Conservation (phyloP, 192 early-diverging fungal species). For the Backusella sp. region DNA sequence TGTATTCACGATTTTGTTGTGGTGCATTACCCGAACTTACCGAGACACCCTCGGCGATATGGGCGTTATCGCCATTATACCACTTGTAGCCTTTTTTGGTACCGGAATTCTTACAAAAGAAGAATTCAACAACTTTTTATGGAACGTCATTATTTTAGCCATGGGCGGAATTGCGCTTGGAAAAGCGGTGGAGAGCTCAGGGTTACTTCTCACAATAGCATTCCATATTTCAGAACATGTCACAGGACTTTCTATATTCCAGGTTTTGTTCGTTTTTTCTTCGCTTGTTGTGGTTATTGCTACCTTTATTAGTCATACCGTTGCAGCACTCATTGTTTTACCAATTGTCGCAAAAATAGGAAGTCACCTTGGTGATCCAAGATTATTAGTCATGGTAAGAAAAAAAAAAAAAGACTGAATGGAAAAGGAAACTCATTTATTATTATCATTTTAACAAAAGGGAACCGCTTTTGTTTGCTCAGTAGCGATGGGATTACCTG, state of each 20-base stretch:
- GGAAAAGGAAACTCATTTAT: not conserved
- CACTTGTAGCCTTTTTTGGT: slow-evolving; percentile 86
- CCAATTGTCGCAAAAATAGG: slow-evolving; percentile 92
- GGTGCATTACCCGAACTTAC: slow-evolving; percentile 82
- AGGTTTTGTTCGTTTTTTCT: slow-evolving; percentile 74
- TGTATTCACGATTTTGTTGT: slow-evolving; percentile 75
- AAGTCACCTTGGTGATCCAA: slow-evolving; percentile 65
- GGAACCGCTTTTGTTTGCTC: slow-evolving; percentile 81
- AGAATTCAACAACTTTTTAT: slow-evolving; percentile 95
- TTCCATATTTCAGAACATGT: slow-evolving; percentile 61
- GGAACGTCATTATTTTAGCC: slow-evolving; percentile 88
- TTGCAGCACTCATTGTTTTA: slow-evolving; percentile 90
- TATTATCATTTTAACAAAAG: slow-evolving; percentile 13
- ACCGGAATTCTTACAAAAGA: slow-evolving; percentile 90
- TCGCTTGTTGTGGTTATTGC: slow-evolving; percentile 79
- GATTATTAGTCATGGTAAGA: slow-evolving; percentile 75
- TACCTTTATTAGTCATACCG: slow-evolving; percentile 94
- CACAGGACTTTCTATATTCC: slow-evolving; percentile 64
- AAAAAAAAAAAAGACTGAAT: not conserved
- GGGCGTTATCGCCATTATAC: slow-evolving; percentile 91
- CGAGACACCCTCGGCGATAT: slow-evolving; percentile 87
- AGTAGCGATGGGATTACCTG: slow-evolving; percentile 88
- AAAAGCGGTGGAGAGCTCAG: slow-evolving; percentile 85
- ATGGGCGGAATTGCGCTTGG: slow-evolving; percentile 97
- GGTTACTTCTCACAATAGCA: slow-evolving; percentile 80